Conservation (phyloP, 2,329 filamentous ascomycete genomes). For the Diaporthe caulivora region DNA sequence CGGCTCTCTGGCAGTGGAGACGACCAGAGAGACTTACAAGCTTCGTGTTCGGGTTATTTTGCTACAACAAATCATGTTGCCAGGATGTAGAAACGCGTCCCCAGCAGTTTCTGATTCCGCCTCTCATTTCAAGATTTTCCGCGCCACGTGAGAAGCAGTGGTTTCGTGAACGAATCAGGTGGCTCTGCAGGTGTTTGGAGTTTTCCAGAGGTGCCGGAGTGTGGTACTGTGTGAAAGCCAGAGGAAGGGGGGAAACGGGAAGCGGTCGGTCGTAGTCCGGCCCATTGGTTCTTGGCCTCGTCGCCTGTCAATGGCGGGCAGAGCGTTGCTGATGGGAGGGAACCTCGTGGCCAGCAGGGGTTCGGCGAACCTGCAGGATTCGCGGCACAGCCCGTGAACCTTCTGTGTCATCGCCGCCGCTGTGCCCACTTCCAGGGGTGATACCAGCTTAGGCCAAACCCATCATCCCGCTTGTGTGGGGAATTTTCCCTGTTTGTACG, state of each 20-base stretch:
- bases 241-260: background rate
- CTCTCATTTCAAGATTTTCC: constrained; percentile 18
- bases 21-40: constrained; percentile 12
- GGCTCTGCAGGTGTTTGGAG: background rate
- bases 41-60: constrained; percentile 15
- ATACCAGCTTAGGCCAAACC: constrained; percentile 28
- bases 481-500: constrained; percentile 17
- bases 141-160: constrained; percentile 10
- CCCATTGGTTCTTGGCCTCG: constrained; percentile 8
- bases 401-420: constrained; percentile 37
- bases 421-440: constrained; percentile 37
- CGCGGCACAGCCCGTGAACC: constrained; percentile 39
- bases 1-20: constrained; percentile 24
- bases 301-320: constrained; percentile 1
- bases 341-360: constrained; percentile 38
- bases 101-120: background rate
- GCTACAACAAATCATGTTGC: constrained; percentile 28
- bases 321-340: constrained; percentile 9
- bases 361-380: constrained; percentile 38
- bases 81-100: background rate
- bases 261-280: constrained; percentile 33
- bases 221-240: background rate
- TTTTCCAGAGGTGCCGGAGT: background rate
- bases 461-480: constrained; percentile 29
- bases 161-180: constrained; percentile 20